A percentile compares a stretch with the other conserved stretches of the same genome.
These are phyloP conservation scores for Pleurotus cornucopiae DNA, from an alignment of 768 basidiomycete species.

Conservation along the genomic window DNA sequence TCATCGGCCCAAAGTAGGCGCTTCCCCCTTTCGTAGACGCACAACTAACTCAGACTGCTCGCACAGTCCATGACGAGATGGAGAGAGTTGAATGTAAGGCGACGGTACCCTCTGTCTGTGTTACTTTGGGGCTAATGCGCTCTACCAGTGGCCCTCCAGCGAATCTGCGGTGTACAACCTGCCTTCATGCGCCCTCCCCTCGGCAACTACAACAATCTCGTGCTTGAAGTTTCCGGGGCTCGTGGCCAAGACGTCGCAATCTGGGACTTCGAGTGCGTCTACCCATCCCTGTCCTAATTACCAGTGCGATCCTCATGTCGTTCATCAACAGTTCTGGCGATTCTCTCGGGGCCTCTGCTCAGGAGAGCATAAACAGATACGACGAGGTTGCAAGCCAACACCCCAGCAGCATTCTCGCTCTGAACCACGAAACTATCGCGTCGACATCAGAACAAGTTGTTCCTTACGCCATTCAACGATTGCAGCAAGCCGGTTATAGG, in stretches of 20 bases:
- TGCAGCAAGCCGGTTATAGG: slow-evolving; percentile 28
- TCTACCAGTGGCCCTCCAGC: slow-evolving; percentile 26
- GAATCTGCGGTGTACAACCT: slow-evolving; percentile 27
- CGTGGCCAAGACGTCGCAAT: slow-evolving; percentile 21
- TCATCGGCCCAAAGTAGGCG: slow-evolving; percentile 18
- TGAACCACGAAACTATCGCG: slow-evolving; percentile 30
- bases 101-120: neutral
- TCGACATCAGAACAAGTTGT: slow-evolving; percentile 22
- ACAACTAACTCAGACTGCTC: too few species aligned
- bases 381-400: slow-evolving; percentile 14
- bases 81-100: slow-evolving; percentile 14
- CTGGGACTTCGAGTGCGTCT: slow-evolving; percentile 32
- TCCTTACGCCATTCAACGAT: slow-evolving; percentile 23
- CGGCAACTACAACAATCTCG: slow-evolving; percentile 30
- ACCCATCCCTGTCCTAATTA: neutral
- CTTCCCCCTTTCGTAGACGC: neutral
- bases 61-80: slow-evolving; percentile 19
- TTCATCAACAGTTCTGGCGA: slow-evolving; percentile 29
- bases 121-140: slow-evolving; percentile 1
- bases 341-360: slow-evolving; percentile 29
- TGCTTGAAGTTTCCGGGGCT: slow-evolving; percentile 16
- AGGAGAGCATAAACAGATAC: slow-evolving; percentile 26
- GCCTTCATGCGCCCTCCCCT: slow-evolving; percentile 35
- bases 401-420: slow-evolving; percentile 24
- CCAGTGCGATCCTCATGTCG: neutral